Evolutionary conservation across 306 rosid species (phyloP).

Genomic region (Fragaria ananassa): DNA sequence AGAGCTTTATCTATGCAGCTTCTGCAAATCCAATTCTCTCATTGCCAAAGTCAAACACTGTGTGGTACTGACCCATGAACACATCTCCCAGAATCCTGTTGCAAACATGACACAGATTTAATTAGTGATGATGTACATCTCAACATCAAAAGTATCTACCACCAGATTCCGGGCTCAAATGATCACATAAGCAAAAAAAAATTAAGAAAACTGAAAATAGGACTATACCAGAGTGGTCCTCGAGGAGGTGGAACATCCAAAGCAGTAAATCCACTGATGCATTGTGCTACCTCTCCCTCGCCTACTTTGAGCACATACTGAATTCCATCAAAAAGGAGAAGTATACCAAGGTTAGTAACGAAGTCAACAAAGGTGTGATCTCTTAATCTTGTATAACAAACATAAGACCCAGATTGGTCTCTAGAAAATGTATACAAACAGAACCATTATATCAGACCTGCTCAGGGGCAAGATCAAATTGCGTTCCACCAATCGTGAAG

Average conservation of each 20-base stretch:
- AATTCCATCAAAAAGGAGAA: neutral
- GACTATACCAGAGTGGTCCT: constrained; percentile 62
- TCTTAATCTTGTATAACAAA: neutral
- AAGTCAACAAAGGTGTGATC: neutral
- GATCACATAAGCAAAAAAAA: neutral
- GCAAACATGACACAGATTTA: neutral
- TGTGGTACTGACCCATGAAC: constrained; percentile 34
- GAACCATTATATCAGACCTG: constrained; percentile 30
- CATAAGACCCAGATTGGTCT: neutral
- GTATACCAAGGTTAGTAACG: neutral
- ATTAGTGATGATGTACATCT: neutral
- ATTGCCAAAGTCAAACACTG: neutral
- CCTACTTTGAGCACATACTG: constrained; percentile 64
- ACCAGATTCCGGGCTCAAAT: neutral
- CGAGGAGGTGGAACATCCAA: constrained; percentile 66
- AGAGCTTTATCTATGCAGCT: too few relatives aligned
- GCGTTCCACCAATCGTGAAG: constrained; percentile 56
- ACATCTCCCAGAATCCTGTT: constrained; percentile 49
- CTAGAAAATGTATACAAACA: neutral
- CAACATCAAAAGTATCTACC: neutral
- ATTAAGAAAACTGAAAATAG: neutral
- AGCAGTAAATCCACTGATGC: constrained; percentile 61
- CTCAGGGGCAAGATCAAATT: constrained; percentile 56
- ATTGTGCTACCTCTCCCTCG: constrained; percentile 54
- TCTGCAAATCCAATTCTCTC: too few relatives aligned